These are phyloP conservation scores for Pichia sp. DNA, from an alignment of 1,139 yeast genomes.

Conservation along the genomic window DNA sequence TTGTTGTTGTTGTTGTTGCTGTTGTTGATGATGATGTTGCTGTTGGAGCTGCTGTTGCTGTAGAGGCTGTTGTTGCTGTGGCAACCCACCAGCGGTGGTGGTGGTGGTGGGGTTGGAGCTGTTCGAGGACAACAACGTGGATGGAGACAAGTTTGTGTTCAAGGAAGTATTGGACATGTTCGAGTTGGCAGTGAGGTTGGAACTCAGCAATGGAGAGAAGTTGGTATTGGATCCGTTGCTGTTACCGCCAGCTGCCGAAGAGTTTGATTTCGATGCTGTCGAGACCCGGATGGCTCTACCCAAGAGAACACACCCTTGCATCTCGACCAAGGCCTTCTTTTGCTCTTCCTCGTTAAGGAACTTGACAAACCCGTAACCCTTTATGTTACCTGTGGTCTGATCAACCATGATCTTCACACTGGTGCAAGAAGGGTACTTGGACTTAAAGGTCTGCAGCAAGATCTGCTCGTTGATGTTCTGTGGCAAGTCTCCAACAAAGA, in stretches of 20 bases:
- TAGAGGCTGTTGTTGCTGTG: slow-evolving; percentile 22
- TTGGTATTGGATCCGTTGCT: no score
- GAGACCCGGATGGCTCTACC: slow-evolving; percentile 75
- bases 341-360: slow-evolving; percentile 62
- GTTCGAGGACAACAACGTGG: slow-evolving; percentile 27
- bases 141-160: slow-evolving; percentile 14
- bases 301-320: slow-evolving; percentile 73
- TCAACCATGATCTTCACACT: slow-evolving; percentile 76
- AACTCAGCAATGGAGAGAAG: neutral
- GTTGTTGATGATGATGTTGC: slow-evolving; percentile 11
- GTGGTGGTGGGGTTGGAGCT: neutral
- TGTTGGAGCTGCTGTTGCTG: slow-evolving; percentile 26
- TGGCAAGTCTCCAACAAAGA: slow-evolving; percentile 77
- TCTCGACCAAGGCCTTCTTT: slow-evolving; percentile 59
- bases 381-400: slow-evolving; percentile 64
- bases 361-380: slow-evolving; percentile 75
- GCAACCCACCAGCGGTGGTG: neutral
- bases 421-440: slow-evolving; percentile 56
- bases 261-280: slow-evolving; percentile 50
- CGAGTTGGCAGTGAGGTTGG: slow-evolving; percentile 16
- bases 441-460: slow-evolving; percentile 61
- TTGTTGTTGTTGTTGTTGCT: slow-evolving; percentile 23
- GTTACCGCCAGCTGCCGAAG: slow-evolving; percentile 6
- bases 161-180: slow-evolving; percentile 25
- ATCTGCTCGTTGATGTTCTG: slow-evolving; percentile 72